Conservation (phyloP, 1,139 yeast species). For the Nematodospora anomalae region DNA sequence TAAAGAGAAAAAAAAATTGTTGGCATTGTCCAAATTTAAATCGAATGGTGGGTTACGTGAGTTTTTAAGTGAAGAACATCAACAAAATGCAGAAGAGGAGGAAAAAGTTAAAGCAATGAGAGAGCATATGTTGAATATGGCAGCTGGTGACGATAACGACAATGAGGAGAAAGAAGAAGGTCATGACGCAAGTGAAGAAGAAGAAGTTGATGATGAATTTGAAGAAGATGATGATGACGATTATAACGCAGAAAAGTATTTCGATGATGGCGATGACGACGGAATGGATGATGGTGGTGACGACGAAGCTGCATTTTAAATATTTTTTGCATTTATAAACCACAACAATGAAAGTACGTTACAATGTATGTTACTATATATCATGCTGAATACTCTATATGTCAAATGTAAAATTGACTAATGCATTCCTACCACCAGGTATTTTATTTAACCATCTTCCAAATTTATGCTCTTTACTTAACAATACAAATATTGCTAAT, state of each 20-base stretch:
- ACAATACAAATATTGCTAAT: slow-evolving; percentile 61
- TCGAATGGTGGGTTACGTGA: slow-evolving; percentile 47
- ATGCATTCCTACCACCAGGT: slow-evolving; percentile 44
- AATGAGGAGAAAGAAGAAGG: slow-evolving; percentile 42
- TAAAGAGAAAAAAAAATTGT: slow-evolving; percentile 51
- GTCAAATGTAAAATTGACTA: slow-evolving; percentile 40
- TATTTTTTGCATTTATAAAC: no score
- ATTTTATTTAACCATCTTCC: slow-evolving; percentile 72
- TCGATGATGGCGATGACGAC: slow-evolving; percentile 77
- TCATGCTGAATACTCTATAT: slow-evolving; percentile 20
- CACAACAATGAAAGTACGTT: no score
- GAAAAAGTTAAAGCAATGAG: slow-evolving; percentile 44
- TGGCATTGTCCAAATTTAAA: slow-evolving; percentile 51
- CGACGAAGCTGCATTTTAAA: slow-evolving; percentile 76
- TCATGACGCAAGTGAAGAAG: slow-evolving; percentile 39
- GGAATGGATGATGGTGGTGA: slow-evolving; percentile 77
- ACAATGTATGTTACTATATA: no score
- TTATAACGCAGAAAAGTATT: slow-evolving; percentile 51
- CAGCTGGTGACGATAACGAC: slow-evolving; percentile 40
- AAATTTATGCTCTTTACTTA: slow-evolving; percentile 81
- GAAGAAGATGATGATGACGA: slow-evolving; percentile 72
- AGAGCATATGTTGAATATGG: slow-evolving; percentile 62
- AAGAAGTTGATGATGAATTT: slow-evolving; percentile 55
- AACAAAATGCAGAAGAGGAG: slow-evolving; percentile 21
- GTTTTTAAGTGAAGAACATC: slow-evolving; percentile 28